Base-by-base conservation (phyloP, 1,284 basidiomycete species). In the Stygiomarasmius scandens region DNA sequence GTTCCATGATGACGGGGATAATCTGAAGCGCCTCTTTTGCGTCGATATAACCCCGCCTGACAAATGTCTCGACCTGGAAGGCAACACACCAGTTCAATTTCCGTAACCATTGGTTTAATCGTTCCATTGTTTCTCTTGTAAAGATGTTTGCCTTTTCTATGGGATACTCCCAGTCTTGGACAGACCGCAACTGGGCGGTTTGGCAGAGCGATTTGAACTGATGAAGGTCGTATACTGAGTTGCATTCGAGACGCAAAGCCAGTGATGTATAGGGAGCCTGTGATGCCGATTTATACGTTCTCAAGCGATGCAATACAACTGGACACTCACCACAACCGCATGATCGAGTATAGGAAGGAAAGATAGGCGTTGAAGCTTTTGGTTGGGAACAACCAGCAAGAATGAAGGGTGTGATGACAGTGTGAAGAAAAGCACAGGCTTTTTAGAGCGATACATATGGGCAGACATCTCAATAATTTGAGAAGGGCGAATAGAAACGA, bases 41-140 rank as follows among this genome's bases (percentile, higher is more conserved):
- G 62, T 85, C 81, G 38, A 84, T 67, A 19, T 70, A 53, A 43
- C 74, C 60, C 24, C 69, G 72, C 3, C 74, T 73, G 2, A 82
- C 59, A 1, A 87, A 63, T 0, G 76, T 74, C 60, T 83, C 78
- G n/a, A 86, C 67, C 63, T 87, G 85, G 62, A 85, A 87, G 1
- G 82, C 77, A n/a, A 86, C 73, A 36, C 59, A 66, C 80, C 81
- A 85, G n/a, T 75, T 67, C 6, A 84, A 63, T 23, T 54, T 52
- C 19, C 60, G 59, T 20, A 83, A 63, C 70, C 76, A 78, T 0
- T 20, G 20, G 2, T 72, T 53, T 32, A 84, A 71, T 23, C 67
- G 51, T 1, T 66, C 55, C 27, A 82, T 63, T 8, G 69, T 67
- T 2, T 48, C 29, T 2, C 57, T 19, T 2, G 80, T 77, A 62